phyloP scores from a whole-genome alignment of 257 asterid species.

The Parsonsia alboflavescens region DNA sequence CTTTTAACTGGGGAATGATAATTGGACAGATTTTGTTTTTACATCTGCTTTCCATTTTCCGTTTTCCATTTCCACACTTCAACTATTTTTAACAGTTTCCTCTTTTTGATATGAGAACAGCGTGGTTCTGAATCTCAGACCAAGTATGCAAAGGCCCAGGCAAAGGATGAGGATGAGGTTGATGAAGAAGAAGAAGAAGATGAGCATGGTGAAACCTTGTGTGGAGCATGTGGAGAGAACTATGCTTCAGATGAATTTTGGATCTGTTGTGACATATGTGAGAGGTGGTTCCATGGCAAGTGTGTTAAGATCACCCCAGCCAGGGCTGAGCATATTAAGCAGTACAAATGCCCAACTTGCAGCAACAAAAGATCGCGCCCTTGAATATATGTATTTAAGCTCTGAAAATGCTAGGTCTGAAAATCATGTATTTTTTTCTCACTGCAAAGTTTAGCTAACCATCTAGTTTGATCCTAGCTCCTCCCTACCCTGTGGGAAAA shows the following conservation, averaged over 20 bases:
- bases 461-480: slow-evolving; percentile 2
- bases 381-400: slow-evolving; percentile 6
- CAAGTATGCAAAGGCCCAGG: slow-evolving; percentile 24
- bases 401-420: background rate
- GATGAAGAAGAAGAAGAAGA: slow-evolving; percentile 48
- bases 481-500: background rate
- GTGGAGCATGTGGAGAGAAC: slow-evolving; percentile 73
- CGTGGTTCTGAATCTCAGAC: slow-evolving; percentile 25
- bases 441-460: slow-evolving; percentile 12
- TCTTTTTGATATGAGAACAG: background rate
- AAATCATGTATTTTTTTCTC: slow-evolving; percentile 4
- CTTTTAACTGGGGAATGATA: background rate
- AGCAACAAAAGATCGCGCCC: slow-evolving; percentile 61
- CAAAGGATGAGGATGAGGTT: slow-evolving; percentile 31
- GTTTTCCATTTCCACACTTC: background rate
- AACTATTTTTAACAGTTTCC: background rate
- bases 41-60: background rate
- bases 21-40: background rate
- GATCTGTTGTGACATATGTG: slow-evolving; percentile 77
- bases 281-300: slow-evolving; percentile 84
- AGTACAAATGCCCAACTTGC: slow-evolving; percentile 84
- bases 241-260: slow-evolving; percentile 63
- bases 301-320: slow-evolving; percentile 87
- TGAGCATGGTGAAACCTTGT: slow-evolving; percentile 59
- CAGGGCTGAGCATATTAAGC: slow-evolving; percentile 76